Base-by-base conservation (phyloP, 768 basidiomycete genomes). In the Lentinus brumalis region DNA sequence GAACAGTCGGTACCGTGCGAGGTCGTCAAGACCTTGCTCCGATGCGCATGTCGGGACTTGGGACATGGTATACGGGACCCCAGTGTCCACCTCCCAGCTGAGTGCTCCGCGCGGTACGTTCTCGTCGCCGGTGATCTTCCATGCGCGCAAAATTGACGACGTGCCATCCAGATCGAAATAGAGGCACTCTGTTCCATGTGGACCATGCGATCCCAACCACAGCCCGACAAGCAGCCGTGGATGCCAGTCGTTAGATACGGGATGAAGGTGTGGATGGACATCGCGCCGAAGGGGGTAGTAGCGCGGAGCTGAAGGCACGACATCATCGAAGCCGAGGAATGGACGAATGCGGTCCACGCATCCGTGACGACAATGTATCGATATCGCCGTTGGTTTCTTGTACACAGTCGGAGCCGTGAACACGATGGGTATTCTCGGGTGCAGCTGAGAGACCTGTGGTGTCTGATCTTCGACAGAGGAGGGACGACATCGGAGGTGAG, bases 111-210 rank as follows among this genome's bases (percentile, higher is more conserved):
- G 50, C 16, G 66, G 66, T 11, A 67, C 66, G 56, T 67, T 63
- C 47, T 64, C 63, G 49, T 67, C 66, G 15, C 66, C 66, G 0
- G 63, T 67, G 38, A 67, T 56, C 42, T 67, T 67, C 53, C 58
- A 50, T 3, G 56, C 66, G 8, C 51, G 51, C n/a, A 67, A 49
- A n/a, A 41, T 32, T 7, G n/a, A 9, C 2, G 40, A 11, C 14
- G 11, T 39, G 21, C 47, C 35, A 26, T 47, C 44, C 63, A 54
- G 58, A 2, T 58, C 59, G 39, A 67, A 8, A 49, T 49, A 62
- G 12, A 67, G 46, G 26, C 49, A 51, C 39, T 67, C 66, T 9
- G 66, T 67, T 10, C 66, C 66, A 32, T 67, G 66, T 2, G 62
- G 62, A 2, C 61, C 60, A 44, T 67, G 61, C 7, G 57, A 61